Evolutionary conservation across 352 stramenopile species (phyloP).

Genomic region (Phytophthora kernoviae): DNA sequence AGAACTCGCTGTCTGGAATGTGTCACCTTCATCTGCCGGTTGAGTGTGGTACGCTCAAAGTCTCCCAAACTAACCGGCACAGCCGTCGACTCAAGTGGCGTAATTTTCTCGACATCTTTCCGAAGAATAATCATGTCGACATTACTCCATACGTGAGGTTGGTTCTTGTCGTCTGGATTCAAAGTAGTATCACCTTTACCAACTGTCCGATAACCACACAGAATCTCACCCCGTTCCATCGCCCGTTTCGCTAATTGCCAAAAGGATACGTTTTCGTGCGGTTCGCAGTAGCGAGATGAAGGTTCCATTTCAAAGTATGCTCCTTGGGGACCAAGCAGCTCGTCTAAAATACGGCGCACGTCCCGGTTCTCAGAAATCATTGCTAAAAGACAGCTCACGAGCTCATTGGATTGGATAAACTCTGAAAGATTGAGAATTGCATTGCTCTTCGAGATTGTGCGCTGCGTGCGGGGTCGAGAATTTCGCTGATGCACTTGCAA

Average conservation of each 20-base stretch:
- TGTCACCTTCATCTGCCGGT: conserved; percentile 51
- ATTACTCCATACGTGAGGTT: conserved; percentile 41
- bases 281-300: conserved; percentile 54
- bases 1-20: conserved; percentile 44
- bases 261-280: conserved; percentile 55
- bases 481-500: conserved; percentile 76
- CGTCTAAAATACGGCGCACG: conserved; percentile 69
- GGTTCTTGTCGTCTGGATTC: conserved; percentile 60
- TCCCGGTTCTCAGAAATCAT: conserved; percentile 83
- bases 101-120: conserved; percentile 28
- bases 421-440: conserved; percentile 65
- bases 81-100: conserved; percentile 12
- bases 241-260: conserved; percentile 69
- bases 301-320: conserved; percentile 66
- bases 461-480: conserved; percentile 79
- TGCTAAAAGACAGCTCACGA: conserved; percentile 72
- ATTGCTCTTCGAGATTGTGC: conserved; percentile 61
- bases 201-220: conserved; percentile 73
- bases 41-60: conserved; percentile 61
- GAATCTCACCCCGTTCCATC: conserved; percentile 50
- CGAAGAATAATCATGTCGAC: conserved; percentile 77
- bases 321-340: conserved; percentile 61
- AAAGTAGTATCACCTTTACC: conserved; percentile 52
- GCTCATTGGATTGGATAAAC: conserved; percentile 85
- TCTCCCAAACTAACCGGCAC: conserved; percentile 34